A percentile compares a stretch with the other conserved stretches of the same genome.
phyloP scores from a whole-genome alignment of 2,329 filamentous ascomycete genomes.

The Tothia fuscella region DNA sequence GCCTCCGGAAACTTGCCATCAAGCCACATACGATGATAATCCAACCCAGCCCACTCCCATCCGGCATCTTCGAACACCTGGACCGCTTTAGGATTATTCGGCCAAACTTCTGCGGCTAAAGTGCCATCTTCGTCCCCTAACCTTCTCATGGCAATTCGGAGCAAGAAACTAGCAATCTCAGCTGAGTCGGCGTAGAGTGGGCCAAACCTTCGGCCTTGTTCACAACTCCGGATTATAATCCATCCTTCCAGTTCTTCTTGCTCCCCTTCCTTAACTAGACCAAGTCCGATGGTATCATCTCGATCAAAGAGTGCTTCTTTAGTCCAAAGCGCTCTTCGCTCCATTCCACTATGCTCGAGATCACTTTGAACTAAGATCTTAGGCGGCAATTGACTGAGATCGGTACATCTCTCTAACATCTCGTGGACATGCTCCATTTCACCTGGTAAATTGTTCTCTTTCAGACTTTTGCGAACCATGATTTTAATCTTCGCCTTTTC shows the following conservation, averaged over 20 bases:
- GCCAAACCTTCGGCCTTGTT: conserved; percentile 23
- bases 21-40: conserved; percentile 29
- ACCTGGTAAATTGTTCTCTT: conserved; percentile 12
- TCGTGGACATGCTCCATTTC: conserved; percentile 11
- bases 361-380: conserved; percentile 18
- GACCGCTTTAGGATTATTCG: conserved; percentile 19
- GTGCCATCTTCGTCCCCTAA: conserved; percentile 13
- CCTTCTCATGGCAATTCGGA: conserved; percentile 18
- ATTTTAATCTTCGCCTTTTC: conserved; percentile 18
- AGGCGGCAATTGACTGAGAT: conserved; percentile 17
- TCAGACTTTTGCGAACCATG: conserved; percentile 17
- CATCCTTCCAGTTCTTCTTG: conserved; percentile 17
- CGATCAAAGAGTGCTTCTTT: conserved; percentile 19
- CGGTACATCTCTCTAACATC: conserved; percentile 13
- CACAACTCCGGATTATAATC: conserved; percentile 21
- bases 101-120: conserved; percentile 24
- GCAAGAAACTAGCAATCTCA: conserved; percentile 17
- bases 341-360: conserved; percentile 21
- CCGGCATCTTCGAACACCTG: conserved; percentile 23
- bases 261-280: conserved; percentile 11
- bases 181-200: conserved; percentile 24
- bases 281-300: conserved; percentile 20
- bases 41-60: conserved; percentile 19
- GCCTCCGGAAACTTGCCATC: conserved; percentile 20
- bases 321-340: conserved; percentile 21